Base-by-base conservation (phyloP, 257 asterid species). In the Capsicum rhomboideum region DNA sequence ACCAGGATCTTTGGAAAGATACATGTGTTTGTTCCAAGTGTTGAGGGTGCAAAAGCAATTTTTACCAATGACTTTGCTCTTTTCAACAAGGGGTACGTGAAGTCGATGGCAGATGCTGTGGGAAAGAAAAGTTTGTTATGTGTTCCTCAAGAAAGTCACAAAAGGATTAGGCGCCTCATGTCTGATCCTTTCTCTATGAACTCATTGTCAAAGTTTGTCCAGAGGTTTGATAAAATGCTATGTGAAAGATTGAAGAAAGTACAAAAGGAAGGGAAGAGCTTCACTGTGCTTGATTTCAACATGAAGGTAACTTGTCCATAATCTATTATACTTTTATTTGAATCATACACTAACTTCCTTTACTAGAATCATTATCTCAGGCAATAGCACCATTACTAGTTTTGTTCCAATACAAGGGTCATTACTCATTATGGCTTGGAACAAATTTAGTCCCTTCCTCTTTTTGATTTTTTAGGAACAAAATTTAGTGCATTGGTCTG, bases 121-220 rank as follows among this genome's bases (percentile, higher is more conserved):
- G 97, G 94, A 69, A 89, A 83, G 90, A 90, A 88, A 75, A 92
- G 97, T 66, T 85, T 92, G 82, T 82, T 92, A 0, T 79, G 87
- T 84, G 90, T 85, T 78, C 92, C 92, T 6, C 86, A 85, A 26
- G 90, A 85, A 20, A 78, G 87, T 14, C 93, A 92, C 77, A 78
- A 68, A 46, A 90, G 91, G 85, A 91, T 91, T 50, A 81, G 93
- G 20, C 88, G 87, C 1, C 86, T 91, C 61, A 88, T 92, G 6
- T 86, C 92, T 5, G 91, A 92, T 16, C 92, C 97, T 49, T 92
- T 92, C 87, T 92, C 94, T 1, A 89, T 91, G 90, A 87, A 84
- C 82, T 91, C 93, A 49, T 31, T 92, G 11, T 86, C 91, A 1
- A 86, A 86, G 16, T 92, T 91, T 17, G 88, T 91, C 13, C 91